Evolutionary conservation across 2,329 filamentous ascomycete genomes (phyloP), one percentile per base, ranked within the genome.

Genomic region (Penicillium sp.): DNA sequence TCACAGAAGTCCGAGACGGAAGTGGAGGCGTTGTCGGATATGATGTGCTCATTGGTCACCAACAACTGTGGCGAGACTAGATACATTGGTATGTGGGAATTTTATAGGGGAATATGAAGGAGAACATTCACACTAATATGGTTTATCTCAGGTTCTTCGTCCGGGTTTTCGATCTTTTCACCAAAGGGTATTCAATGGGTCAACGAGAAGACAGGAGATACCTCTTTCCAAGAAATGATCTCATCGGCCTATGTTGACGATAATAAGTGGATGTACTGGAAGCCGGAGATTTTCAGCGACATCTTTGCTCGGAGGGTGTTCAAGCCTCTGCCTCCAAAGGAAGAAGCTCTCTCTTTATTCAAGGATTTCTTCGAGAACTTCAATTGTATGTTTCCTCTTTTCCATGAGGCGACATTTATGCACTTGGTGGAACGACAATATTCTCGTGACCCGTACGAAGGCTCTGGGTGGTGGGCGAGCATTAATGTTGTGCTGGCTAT

Each of bases 141-240:
- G 53, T 35, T 3, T 12, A 23, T 18, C 11, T 18, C 56, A 94
- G 90, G 93, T 25, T 97, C 92, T 0, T 97, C 93, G 0, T 99
- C 94, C 2, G 94, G 94, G 3, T 97, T 97, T 75, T 97, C 93
- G 52, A 99, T 99, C 66, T 97, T 99, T 78, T 97, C 93, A 0
- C 94, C 93, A 14, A 96, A 96, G 72, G 94, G 94, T 43, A 96
- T 99, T 51, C 89, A 96, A 73, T 99, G 94, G 94, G 93, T 99
- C 51, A 97, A 97, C 67, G 88, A 94, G 64, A 97, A 95, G 79
- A 97, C 92, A 2, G 94, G 94, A n/a, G 94, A 99, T 70, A 86
- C 82, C 22, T 95, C 92, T 0, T 99, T 99, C 75, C 90, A 96
- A 71, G 85, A 90, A 54, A 97, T 97, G 89, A 96, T 99, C 53